Conservation (phyloP, 352 stramenopile species). For the Phytopythium oedochilum region DNA sequence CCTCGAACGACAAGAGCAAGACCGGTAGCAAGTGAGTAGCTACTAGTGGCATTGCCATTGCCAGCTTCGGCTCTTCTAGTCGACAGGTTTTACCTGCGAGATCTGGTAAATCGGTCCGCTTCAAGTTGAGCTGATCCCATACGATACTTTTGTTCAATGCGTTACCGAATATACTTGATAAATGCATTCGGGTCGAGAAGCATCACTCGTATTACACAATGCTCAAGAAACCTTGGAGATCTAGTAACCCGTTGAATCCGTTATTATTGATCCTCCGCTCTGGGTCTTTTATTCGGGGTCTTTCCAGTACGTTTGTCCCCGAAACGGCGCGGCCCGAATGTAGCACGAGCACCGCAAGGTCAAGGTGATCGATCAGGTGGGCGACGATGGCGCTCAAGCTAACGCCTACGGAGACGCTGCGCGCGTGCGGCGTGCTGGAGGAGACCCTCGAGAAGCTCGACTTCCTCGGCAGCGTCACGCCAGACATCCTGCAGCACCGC, state of each 20-base stretch:
- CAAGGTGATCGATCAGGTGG: not conserved
- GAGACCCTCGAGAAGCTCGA: slow-evolving; percentile 89
- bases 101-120: not conserved
- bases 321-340: slow-evolving; percentile 11
- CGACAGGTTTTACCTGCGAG: not conserved
- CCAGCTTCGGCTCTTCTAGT: not conserved
- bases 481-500: slow-evolving; percentile 89
- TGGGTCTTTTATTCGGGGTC: too few species aligned
- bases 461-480: slow-evolving; percentile 89
- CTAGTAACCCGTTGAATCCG: too few species aligned
- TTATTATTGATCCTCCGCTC: too few species aligned
- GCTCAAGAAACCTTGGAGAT: too few species aligned
- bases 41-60: too few species aligned
- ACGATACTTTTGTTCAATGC: not conserved
- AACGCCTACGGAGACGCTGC: slow-evolving; percentile 56
- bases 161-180: not conserved
- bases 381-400: slow-evolving; percentile 50
- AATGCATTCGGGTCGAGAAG: too few species aligned
- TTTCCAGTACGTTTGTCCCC: too few species aligned
- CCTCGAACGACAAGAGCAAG: slow-evolving; percentile 62
- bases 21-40: not conserved
- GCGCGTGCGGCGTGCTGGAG: slow-evolving; percentile 81
- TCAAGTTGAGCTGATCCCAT: not conserved
- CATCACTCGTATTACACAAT: too few species aligned
- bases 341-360: too few species aligned